A percentile compares a stretch with the other conserved stretches of the same genome.
Evolutionary conservation across 2,329 filamentous ascomycete species (phyloP).

Genomic region (Diaporthe capsici): DNA sequence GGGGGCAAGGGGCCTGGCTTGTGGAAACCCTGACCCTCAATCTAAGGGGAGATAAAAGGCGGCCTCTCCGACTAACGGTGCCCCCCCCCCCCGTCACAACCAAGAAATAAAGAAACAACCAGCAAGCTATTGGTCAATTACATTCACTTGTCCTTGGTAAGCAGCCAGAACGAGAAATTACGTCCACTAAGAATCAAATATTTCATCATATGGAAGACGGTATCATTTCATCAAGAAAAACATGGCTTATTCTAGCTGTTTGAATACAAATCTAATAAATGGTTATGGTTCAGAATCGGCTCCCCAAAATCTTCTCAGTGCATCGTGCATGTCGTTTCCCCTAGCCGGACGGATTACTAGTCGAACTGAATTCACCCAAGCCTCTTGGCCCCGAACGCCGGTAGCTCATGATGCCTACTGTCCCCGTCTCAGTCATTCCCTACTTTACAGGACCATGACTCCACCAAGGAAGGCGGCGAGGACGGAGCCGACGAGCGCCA

Average conservation of each 20-base stretch:
- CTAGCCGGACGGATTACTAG: constrained; percentile 1
- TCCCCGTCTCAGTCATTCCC: neutral
- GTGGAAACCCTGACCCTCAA: constrained; percentile 24
- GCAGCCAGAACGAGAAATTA: neutral
- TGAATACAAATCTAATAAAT: constrained; percentile 27
- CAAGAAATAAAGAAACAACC: neutral
- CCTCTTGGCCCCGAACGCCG: constrained; percentile 34
- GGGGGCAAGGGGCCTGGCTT: neutral
- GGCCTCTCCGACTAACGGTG: too few relatives aligned
- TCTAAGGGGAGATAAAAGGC: neutral
- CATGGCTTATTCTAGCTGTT: constrained; percentile 20
- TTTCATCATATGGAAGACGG: neutral
- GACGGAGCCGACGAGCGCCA: constrained; percentile 38
- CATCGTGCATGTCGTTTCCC: constrained; percentile 2
- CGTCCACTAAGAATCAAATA: too few relatives aligned
- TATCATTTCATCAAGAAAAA: constrained; percentile 24
- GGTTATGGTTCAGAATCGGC: neutral
- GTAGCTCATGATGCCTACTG: neutral
- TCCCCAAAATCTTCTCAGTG: constrained; percentile 17
- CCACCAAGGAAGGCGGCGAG: constrained; percentile 40
- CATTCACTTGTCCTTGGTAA: neutral
- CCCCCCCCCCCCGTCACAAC: neutral
- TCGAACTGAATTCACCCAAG: constrained; percentile 1
- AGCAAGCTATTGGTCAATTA: neutral
- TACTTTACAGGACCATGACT: constrained; percentile 35